phyloP scores from a whole-genome alignment of 257 asterid species.

The Nicotiana paniculata region DNA sequence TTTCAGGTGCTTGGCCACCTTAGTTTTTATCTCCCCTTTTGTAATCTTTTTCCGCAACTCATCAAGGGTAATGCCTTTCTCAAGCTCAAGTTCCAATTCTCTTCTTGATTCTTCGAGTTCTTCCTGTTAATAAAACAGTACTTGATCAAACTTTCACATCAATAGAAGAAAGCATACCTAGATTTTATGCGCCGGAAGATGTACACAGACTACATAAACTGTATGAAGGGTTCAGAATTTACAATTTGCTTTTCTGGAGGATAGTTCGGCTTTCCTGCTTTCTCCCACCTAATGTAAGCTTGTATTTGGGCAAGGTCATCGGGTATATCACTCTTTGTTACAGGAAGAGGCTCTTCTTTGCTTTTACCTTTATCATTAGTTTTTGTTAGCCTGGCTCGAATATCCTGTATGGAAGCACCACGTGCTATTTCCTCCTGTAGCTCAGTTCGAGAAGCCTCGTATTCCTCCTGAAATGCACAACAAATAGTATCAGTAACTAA shows the following conservation, averaged over 20 bases:
- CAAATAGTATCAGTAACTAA: background rate
- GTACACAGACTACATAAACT: background rate
- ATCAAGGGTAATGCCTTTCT: slow-evolving; percentile 59
- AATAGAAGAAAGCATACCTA: background rate
- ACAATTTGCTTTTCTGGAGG: slow-evolving; percentile 78
- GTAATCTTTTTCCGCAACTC: slow-evolving; percentile 49
- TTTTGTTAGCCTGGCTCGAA: slow-evolving; percentile 58
- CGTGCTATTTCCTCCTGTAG: slow-evolving; percentile 71
- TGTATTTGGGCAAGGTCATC: slow-evolving; percentile 76
- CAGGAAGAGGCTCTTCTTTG: slow-evolving; percentile 37
- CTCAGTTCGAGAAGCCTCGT: slow-evolving; percentile 91
- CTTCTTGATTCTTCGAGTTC: slow-evolving; percentile 90
- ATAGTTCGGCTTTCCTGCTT: slow-evolving; percentile 81
- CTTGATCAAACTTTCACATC: slow-evolving; percentile 8
- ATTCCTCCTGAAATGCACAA: slow-evolving; percentile 54
- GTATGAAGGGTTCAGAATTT: slow-evolving; percentile 22
- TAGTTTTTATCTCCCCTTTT: slow-evolving; percentile 64
- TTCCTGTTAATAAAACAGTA: slow-evolving; percentile 39
- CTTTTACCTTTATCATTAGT: slow-evolving; percentile 36
- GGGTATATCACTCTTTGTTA: slow-evolving; percentile 44
- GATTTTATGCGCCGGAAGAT: background rate
- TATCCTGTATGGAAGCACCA: slow-evolving; percentile 65
- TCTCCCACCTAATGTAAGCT: slow-evolving; percentile 81
- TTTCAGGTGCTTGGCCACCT: slow-evolving; percentile 48
- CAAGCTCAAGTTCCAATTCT: slow-evolving; percentile 70